Evolutionary conservation across 352 stramenopile species (phyloP), one percentile per base, ranked within the genome.

Genomic region (Pythium folliculosum): DNA sequence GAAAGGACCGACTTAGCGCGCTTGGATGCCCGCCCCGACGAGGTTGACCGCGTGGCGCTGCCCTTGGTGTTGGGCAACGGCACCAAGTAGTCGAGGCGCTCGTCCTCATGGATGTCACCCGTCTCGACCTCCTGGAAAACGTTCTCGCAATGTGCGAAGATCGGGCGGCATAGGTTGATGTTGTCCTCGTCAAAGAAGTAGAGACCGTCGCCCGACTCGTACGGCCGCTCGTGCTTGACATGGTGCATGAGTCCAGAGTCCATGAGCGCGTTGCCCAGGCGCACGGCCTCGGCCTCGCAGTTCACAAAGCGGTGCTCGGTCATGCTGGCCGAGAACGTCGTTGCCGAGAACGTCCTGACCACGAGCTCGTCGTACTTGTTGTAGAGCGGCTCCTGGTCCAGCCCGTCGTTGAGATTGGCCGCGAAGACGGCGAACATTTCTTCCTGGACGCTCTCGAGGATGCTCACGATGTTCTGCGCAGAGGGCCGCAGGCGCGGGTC

Each of bases 241-340:
- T 79, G 73, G 50, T 79, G 73, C 17, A 79, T 16, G 1, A 70
- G 43, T 2, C 73, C 73, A 12, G 69, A 60, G 37, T 79, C 73
- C 73, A 79, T 77, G 7, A 77, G 59, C 14, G 66, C 62, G 37
- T 79, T 74, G n/a, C 73, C 73, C 3, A 79, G 50, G 5, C 73
- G 65, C 13, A 77, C 19, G 5, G 65, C 73, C 56, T 79, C 73
- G 30, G 45, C 56, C 25, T 40, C 16, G 2, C 23, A 59, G 50
- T 71, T 65, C 10, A 76, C 70, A 59, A 68, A 77, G 51, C 62
- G 45, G 23, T 69, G 25, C 12, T 67, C 60, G 40, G 57, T 16
- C 50, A 76, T 67, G 25, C 53, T 47, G 4, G 38, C 65, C 13
- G 57, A 57, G 54, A n/a, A n/a, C n/a, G n/a, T n/a, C n/a, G n/a